Conservation (phyloP, 2,329 filamentous ascomycete species). For the Zymoseptoria tritici region DNA sequence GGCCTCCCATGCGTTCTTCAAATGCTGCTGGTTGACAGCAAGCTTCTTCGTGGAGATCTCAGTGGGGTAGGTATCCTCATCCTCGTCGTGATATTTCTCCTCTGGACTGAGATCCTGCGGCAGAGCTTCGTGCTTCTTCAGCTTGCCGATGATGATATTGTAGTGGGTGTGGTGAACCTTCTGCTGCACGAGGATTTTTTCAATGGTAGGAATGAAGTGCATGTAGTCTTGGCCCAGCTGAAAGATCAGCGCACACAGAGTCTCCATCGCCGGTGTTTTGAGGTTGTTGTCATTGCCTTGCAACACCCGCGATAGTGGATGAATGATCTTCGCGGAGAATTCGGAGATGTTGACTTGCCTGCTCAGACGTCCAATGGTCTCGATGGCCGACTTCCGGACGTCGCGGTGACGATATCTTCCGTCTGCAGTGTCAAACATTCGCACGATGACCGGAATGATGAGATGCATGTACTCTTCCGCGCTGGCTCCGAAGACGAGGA, state of each 20-base stretch:
- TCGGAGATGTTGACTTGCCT: constrained; percentile 96
- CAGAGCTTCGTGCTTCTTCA: constrained; percentile 90
- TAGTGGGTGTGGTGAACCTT: constrained; percentile 88
- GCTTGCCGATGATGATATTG: constrained; percentile 80
- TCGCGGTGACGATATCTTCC: constrained; percentile 42
- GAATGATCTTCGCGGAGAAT: constrained; percentile 92
- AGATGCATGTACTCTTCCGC: constrained; percentile 99
- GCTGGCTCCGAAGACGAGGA: constrained; percentile 90
- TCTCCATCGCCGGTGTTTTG: constrained; percentile 79
- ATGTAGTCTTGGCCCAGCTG: constrained; percentile 93
- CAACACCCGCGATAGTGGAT: constrained; percentile 79
- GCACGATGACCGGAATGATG: constrained; percentile 91
- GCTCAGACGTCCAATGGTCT: constrained; percentile 88
- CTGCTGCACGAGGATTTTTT: constrained; percentile 70
- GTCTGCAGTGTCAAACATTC: constrained; percentile 71
- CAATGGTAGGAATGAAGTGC: constrained; percentile 88
- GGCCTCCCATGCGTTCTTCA: constrained; percentile 96
- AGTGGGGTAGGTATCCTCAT: constrained; percentile 72
- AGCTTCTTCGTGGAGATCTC: constrained; percentile 89
- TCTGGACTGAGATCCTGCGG: constrained; percentile 90
- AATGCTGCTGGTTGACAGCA: constrained; percentile 92
- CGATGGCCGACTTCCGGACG: constrained; percentile 81
- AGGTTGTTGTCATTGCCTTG: constrained; percentile 64
- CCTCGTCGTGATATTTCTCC: constrained; percentile 59
- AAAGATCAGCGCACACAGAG: constrained; percentile 88